Percentiles rank a stretch among this genome's conserved stretches.
Conservation (phyloP, 2,329 filamentous ascomycete species). For the Penicillium sp. region DNA sequence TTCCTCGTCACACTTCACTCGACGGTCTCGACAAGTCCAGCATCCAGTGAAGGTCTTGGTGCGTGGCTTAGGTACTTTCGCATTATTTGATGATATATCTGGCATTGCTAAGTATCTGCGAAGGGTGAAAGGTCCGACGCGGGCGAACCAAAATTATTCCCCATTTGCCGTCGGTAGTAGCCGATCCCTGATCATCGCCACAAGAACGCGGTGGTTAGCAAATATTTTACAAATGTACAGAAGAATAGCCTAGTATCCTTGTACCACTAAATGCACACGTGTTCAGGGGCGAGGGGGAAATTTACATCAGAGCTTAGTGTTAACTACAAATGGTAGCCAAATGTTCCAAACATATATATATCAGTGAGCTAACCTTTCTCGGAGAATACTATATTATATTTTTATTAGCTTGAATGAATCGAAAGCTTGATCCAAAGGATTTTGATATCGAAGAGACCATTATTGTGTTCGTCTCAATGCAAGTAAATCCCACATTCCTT, state of each 20-base stretch:
- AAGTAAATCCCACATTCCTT: too few species aligned
- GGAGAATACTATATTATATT: neutral
- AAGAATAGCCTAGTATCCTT: neutral
- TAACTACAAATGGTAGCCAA: too few species aligned
- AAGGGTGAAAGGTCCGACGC: slow-evolving; percentile 4
- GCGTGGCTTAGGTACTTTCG: slow-evolving; percentile 14
- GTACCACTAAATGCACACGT: neutral
- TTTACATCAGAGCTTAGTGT: neutral
- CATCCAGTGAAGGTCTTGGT: slow-evolving; percentile 27
- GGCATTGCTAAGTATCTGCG: slow-evolving; percentile 15
- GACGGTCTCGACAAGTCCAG: slow-evolving; percentile 24
- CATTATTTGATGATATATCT: slow-evolving; percentile 10
- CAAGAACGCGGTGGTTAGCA: neutral
- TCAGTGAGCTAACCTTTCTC: too few species aligned
- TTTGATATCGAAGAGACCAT: too few species aligned
- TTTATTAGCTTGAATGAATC: neutral
- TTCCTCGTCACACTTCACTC: slow-evolving; percentile 26
- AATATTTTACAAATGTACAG: neutral
- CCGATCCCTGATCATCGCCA: slow-evolving; percentile 5
- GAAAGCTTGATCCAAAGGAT: neutral
- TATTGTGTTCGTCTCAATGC: too few species aligned
- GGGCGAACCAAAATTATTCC: slow-evolving; percentile 1
- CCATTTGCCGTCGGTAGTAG: slow-evolving; percentile 8
- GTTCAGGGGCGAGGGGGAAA: neutral
- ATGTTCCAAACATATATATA: neutral